Conservation (phyloP, 768 basidiomycete genomes). For the Boletus pseudopeckii region DNA sequence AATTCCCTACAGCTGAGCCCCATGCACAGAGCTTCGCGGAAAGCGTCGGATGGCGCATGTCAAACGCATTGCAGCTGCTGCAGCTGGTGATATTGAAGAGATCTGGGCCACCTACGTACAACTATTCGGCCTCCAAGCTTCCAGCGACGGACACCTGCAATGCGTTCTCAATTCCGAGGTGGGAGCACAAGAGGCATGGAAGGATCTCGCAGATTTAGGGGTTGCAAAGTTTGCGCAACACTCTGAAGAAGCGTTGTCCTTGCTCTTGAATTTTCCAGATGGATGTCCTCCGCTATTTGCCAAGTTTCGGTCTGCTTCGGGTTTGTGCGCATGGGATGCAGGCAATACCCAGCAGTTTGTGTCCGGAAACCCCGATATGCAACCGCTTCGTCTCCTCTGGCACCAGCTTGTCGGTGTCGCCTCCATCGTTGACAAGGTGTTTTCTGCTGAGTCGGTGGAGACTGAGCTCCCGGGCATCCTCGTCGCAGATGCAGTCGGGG, state of each 20-base stretch:
- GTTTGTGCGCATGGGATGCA: constrained; percentile 1
- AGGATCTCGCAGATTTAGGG: background rate
- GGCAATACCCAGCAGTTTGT: background rate
- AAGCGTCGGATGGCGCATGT: background rate
- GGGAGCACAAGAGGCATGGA: background rate
- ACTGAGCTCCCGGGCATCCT: background rate
- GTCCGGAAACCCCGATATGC: constrained; percentile 1
- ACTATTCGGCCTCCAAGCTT: background rate
- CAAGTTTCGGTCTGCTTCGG: background rate
- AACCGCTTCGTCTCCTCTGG: constrained; percentile 4
- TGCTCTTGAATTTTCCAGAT: background rate
- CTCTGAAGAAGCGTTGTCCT: background rate
- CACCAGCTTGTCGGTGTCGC: constrained; percentile 7
- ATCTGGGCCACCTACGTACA: constrained; percentile 6
- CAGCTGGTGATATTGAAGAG: constrained; percentile 3
- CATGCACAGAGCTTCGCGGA: background rate
- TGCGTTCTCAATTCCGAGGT: background rate
- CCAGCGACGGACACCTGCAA: background rate
- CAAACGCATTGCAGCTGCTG: background rate
- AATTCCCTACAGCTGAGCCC: too few relatives aligned
- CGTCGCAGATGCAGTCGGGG: constrained; percentile 2
- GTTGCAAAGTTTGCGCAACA: background rate
- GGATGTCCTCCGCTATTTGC: background rate
- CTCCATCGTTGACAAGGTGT: background rate
- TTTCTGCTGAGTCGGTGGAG: background rate